Evolutionary conservation across 148 eudicot genomes (phyloP), one percentile per base, ranked within the genome.

Genomic region (Spergularia marina): DNA sequence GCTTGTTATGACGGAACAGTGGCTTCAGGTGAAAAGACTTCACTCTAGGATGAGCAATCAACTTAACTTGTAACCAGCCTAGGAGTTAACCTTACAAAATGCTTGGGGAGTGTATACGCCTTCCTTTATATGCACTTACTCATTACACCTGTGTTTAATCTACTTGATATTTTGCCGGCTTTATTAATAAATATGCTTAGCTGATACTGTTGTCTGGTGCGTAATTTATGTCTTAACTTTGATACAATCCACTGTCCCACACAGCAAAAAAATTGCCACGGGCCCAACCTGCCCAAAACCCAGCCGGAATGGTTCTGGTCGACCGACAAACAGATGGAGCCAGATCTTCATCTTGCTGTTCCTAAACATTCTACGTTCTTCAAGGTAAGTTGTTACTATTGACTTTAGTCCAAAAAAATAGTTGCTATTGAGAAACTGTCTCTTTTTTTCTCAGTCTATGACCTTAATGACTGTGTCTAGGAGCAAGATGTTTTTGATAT

Each of bases 291-390:
- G 79, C 92, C 60, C 97, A 90, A 77, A 92, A 89, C 80, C 92
- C 96, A 57, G 90, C 96, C 49, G 96, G 97, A 58, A 95, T 95
- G 97, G 96, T 95, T 84, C 91, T 95, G 34, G 92, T 87, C 15
- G 90, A 95, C 76, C 81, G 96, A 79, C 94, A 89, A 72, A 71
- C 91, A 39, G 97, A 87, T 75, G 92, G 91, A 78, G 76, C 91
- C 69, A 86, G 82, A 65, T 75, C 96, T 78, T 65, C 95, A 53
- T 41, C 91, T 44, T 92, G 98, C 83, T 95, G 96, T 82, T 76
- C 97, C 69, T 91, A 85, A 83, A 70, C 30, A 76, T 57, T 75
- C 68, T 72, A 18, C 20, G 56, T 61, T 25, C 54, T 77, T 75
- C 75, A 17, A 41, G 78, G 78, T 81, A 77, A n/a, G 74, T 68